phyloP scores from a whole-genome alignment of 2,329 filamentous ascomycete genomes.

The Stromatinia cepivora region DNA sequence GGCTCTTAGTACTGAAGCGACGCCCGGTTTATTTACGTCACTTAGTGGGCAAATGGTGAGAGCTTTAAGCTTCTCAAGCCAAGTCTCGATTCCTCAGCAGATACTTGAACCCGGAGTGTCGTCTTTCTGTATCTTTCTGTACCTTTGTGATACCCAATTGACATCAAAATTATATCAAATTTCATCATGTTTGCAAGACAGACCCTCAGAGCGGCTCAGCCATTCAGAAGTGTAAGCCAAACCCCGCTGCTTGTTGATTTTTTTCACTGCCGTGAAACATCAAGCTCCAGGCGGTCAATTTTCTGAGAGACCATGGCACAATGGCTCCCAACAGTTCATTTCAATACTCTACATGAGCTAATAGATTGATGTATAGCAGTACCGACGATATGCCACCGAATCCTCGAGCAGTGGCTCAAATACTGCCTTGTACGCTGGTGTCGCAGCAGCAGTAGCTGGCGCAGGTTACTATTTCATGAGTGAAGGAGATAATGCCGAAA shows the following conservation, averaged over 20 bases:
- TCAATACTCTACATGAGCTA: constrained; percentile 22
- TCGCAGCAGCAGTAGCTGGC: constrained; percentile 56
- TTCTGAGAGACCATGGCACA: background rate
- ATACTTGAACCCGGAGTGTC: background rate
- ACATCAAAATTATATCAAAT: background rate
- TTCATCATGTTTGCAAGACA: constrained; percentile 65
- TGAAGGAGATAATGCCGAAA: constrained; percentile 49
- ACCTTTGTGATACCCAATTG: constrained; percentile 3
- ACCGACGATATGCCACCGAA: constrained; percentile 74
- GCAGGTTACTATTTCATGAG: constrained; percentile 56
- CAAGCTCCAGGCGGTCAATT: background rate
- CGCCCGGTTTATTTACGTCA: constrained; percentile 11
- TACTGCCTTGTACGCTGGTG: constrained; percentile 59
- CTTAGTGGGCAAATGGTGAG: constrained; percentile 9
- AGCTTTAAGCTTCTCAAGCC: background rate
- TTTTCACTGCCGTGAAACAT: background rate
- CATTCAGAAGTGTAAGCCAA: constrained; percentile 61
- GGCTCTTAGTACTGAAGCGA: background rate
- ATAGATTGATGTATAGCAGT: constrained; percentile 48
- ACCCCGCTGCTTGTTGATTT: background rate
- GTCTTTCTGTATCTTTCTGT: background rate
- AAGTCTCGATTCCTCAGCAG: constrained; percentile 10
- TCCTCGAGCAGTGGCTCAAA: constrained; percentile 51
- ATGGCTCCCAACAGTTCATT: background rate
- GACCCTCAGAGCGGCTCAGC: constrained; percentile 62